phyloP scores from a whole-genome alignment of 1,284 basidiomycete genomes.

The Schizopora paradoxa region DNA sequence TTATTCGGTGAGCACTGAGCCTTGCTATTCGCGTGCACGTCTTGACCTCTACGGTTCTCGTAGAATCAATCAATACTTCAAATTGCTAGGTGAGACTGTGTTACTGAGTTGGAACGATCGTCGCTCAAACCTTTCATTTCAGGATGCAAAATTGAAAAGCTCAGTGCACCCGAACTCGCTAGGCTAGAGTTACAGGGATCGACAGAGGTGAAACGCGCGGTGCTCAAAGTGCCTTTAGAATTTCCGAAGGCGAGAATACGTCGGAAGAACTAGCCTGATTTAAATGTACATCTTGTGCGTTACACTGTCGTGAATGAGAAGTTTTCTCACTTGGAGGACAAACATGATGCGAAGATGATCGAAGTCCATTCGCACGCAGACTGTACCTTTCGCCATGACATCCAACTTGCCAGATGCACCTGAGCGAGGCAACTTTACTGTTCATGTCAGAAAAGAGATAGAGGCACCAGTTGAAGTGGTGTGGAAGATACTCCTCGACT shows the following conservation, averaged over 20 bases:
- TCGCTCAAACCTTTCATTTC: constrained; percentile 5
- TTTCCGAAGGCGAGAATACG: constrained; percentile 64
- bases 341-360: too few relatives aligned
- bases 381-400: too few relatives aligned
- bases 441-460: constrained; percentile 36
- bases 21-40: too few relatives aligned
- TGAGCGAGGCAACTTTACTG: constrained; percentile 30
- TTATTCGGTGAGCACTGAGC: constrained; percentile 48
- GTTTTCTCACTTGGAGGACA: too few relatives aligned
- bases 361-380: too few relatives aligned
- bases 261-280: constrained; percentile 30
- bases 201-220: constrained; percentile 58
- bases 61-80: constrained; percentile 47
- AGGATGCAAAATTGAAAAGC: constrained; percentile 68
- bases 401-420: neutral
- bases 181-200: constrained; percentile 58
- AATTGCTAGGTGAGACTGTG: constrained; percentile 25
- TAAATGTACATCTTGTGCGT: too few relatives aligned
- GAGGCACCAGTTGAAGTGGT: constrained; percentile 44
- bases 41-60: constrained; percentile 9
- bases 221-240: constrained; percentile 67
- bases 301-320: too few relatives aligned
- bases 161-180: constrained; percentile 59
- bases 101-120: constrained; percentile 10
- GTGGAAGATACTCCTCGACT: constrained; percentile 43